Evolutionary conservation across 371 early-diverging fungal species (phyloP).

Genomic region (Smittium culicis): DNA sequence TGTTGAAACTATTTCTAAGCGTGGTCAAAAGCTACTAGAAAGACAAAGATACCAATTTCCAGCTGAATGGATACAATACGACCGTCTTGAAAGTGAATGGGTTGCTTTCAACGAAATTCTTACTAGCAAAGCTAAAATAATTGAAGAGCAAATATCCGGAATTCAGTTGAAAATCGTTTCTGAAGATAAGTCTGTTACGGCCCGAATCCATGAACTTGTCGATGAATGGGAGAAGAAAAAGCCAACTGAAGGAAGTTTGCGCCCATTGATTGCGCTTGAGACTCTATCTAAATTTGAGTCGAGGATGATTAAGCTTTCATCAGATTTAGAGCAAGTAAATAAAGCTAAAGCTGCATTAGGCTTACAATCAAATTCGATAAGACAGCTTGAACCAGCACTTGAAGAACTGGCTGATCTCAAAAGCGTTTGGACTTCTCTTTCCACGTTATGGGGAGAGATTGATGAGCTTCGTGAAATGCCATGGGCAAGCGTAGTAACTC

Average conservation of each 20-base stretch:
- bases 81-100: constrained; percentile 95
- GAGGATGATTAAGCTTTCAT: constrained; percentile 64
- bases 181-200: constrained; percentile 75
- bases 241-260: constrained; percentile 88
- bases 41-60: constrained; percentile 89
- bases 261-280: constrained; percentile 70
- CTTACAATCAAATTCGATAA: constrained; percentile 38
- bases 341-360: constrained; percentile 90
- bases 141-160: constrained; percentile 85
- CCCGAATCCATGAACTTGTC: constrained; percentile 69
- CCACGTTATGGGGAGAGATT: constrained; percentile 68
- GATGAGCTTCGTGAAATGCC: constrained; percentile 71
- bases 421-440: constrained; percentile 81
- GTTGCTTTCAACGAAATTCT: constrained; percentile 89
- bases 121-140: constrained; percentile 74
- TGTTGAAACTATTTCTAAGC: constrained; percentile 68
- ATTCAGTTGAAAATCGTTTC: constrained; percentile 79
- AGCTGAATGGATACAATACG: constrained; percentile 86
- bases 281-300: constrained; percentile 76
- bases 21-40: constrained; percentile 86
- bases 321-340: constrained; percentile 76
- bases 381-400: constrained; percentile 66
- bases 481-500: constrained; percentile 80
- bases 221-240: constrained; percentile 89
- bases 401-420: constrained; percentile 90